Base-by-base conservation (phyloP, 108 stramenopile genomes). In the Skeletonema costatum region DNA sequence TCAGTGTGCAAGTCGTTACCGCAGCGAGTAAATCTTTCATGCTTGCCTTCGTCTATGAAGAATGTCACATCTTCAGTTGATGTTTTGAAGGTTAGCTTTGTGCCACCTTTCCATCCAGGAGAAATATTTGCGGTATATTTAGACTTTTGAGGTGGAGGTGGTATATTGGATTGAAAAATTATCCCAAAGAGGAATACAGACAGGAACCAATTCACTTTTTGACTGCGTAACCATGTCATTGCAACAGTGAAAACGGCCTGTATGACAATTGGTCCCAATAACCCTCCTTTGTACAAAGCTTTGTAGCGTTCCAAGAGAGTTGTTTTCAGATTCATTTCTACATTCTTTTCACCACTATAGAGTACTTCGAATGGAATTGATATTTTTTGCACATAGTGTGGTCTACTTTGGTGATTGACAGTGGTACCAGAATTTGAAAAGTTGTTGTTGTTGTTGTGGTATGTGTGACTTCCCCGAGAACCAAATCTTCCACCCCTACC, bases 381-480 rank as follows among this genome's bases (percentile, higher is more conserved):
- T 2, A 90, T 75, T 60, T 80, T 85, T 85, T 92, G 85, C 19
- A 87, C 67, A 68, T 89, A 94, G n/a, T 84, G 81, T 9, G 89
- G 85, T 62, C 83, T 89, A 62, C 77, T 73, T 4, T 39, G 58
- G 6, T 16, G 19, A 9, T 33, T 66, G 35, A 25, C 30, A 25
- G 38, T n/a, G n/a, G n/a, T 32, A 38, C 65, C 64, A 12, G 33
- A 36, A 41, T 42, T 29, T 44, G 69, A 75, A 17, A 78, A 63
- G 60, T 77, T 25, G 25, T 25, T 32, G 60, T 77, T 32, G 13
- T 32, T 29, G 8, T 63, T 53, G 31, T 42, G 60, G 65, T 39
- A 35, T 36, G 42, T 46, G 39, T 71, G 61, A 36, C 69, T 58
- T 46, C 14, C 36, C 36, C 21, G 21, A 16, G 51, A 53, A 53